These are phyloP conservation scores for Vicia villosa DNA, from an alignment of 306 rosid species.

Conservation along the genomic window DNA sequence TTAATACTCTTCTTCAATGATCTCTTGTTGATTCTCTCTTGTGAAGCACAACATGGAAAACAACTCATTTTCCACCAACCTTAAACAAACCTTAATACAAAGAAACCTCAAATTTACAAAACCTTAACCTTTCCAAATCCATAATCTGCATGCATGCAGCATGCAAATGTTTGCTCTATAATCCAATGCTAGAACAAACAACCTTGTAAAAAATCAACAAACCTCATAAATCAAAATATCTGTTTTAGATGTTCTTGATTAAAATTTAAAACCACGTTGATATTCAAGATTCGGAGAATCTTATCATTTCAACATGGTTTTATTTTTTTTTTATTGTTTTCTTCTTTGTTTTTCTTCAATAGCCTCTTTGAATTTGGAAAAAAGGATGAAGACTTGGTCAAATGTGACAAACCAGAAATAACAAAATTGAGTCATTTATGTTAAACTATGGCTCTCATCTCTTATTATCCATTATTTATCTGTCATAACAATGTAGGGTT, in stretches of 20 bases:
- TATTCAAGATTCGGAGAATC: slow-evolving; percentile 46
- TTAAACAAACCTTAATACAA: slow-evolving; percentile 9
- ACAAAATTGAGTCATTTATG: slow-evolving; percentile 23
- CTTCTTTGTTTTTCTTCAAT: slow-evolving; percentile 42
- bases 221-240: background rate
- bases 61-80: slow-evolving; percentile 40
- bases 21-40: slow-evolving; percentile 22
- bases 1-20: slow-evolving; percentile 30
- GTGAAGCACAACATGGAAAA: slow-evolving; percentile 38
- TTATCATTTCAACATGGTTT: slow-evolving; percentile 21
- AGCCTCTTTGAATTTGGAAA: slow-evolving; percentile 34
- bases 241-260: background rate
- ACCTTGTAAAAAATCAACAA: background rate
- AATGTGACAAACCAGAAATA: slow-evolving; percentile 44
- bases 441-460: slow-evolving; percentile 35
- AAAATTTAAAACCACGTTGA: slow-evolving; percentile 33
- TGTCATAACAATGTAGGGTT: slow-evolving; percentile 23
- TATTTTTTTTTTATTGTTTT: slow-evolving; percentile 19
- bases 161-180: slow-evolving; percentile 8
- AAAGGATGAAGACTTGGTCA: slow-evolving; percentile 48
- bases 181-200: slow-evolving; percentile 29
- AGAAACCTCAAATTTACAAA: slow-evolving; percentile 11
- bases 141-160: background rate
- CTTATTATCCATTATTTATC: slow-evolving; percentile 17
- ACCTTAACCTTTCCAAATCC: slow-evolving; percentile 4